A percentile compares a stretch with the other conserved stretches of the same genome.
Evolutionary conservation across 495 filamentous ascomycete genomes (phyloP).

Genomic region (Lasiosphaeriaceae sp.): DNA sequence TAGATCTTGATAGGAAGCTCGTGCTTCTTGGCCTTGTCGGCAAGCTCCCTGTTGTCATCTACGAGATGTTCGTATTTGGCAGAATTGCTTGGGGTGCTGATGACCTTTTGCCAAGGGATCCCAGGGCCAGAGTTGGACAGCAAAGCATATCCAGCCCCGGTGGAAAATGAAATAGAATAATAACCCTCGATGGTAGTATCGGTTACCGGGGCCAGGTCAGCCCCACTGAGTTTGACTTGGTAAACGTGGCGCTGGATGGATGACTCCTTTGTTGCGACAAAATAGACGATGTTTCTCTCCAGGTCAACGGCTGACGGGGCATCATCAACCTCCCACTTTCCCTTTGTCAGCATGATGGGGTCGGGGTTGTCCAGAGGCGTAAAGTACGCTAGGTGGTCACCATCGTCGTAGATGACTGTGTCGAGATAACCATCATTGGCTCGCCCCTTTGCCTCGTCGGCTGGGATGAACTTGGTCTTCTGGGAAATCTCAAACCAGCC

Average conservation of each 20-base stretch:
- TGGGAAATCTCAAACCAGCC: constrained; percentile 97
- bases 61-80: constrained; percentile 61
- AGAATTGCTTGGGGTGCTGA: constrained; percentile 71
- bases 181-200: constrained; percentile 77
- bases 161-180: constrained; percentile 82
- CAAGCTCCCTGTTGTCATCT: constrained; percentile 71
- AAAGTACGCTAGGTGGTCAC: constrained; percentile 92
- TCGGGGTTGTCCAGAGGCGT: constrained; percentile 79
- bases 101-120: constrained; percentile 88
- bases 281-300: constrained; percentile 80
- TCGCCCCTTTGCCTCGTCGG: constrained; percentile 72
- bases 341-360: constrained; percentile 80
- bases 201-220: constrained; percentile 65
- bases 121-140: constrained; percentile 78
- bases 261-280: constrained; percentile 79
- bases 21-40: constrained; percentile 63
- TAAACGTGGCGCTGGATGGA: constrained; percentile 90
- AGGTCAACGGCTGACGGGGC: constrained; percentile 88
- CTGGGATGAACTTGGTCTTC: constrained; percentile 79
- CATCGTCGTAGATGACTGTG: constrained; percentile 79
- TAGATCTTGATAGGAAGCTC: constrained; percentile 85
- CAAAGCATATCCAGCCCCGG: constrained; percentile 72
- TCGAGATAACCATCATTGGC: constrained; percentile 87
- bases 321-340: constrained; percentile 88
- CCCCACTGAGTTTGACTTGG: constrained; percentile 74